phyloP scores from a whole-genome alignment of 2,329 filamentous ascomycete species.

The Trichoderma polysporum region DNA sequence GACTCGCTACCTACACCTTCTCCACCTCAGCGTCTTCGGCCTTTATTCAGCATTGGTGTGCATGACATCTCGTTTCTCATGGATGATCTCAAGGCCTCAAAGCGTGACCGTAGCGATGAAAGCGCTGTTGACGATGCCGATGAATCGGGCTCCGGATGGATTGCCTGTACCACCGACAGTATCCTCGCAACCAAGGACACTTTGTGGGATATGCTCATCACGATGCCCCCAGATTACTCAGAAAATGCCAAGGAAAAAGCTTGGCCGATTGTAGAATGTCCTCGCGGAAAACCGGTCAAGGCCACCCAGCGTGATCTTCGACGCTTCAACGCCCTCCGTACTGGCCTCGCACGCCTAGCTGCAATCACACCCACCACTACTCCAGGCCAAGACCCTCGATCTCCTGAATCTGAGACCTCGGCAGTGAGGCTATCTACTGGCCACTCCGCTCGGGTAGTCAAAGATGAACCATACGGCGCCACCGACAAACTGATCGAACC shows the following conservation, averaged over 20 bases:
- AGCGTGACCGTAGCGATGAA: slow-evolving; percentile 38
- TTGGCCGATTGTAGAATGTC: slow-evolving; percentile 75
- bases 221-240: slow-evolving; percentile 66
- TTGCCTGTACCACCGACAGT: slow-evolving; percentile 93
- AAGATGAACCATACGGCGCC: slow-evolving; percentile 46
- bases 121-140: slow-evolving; percentile 47
- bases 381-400: slow-evolving; percentile 30
- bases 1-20: slow-evolving; percentile 65
- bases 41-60: slow-evolving; percentile 90
- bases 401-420: slow-evolving; percentile 31
- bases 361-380: slow-evolving; percentile 26
- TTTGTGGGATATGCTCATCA: slow-evolving; percentile 87
- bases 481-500: slow-evolving; percentile 61
- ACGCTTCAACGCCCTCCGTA: slow-evolving; percentile 69
- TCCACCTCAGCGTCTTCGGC: slow-evolving; percentile 65
- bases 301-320: slow-evolving; percentile 89
- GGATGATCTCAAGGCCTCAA: slow-evolving; percentile 54
- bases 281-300: slow-evolving; percentile 65
- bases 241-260: slow-evolving; percentile 57
- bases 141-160: slow-evolving; percentile 68
- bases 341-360: slow-evolving; percentile 56
- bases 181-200: slow-evolving; percentile 83
- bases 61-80: slow-evolving; percentile 84
- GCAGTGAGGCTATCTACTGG: slow-evolving; percentile 30
- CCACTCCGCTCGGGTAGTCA: slow-evolving; percentile 30